Evolutionary conservation across 371 early-diverging fungal genomes (phyloP).

Genomic region (Phascolomyces articulosus): DNA sequence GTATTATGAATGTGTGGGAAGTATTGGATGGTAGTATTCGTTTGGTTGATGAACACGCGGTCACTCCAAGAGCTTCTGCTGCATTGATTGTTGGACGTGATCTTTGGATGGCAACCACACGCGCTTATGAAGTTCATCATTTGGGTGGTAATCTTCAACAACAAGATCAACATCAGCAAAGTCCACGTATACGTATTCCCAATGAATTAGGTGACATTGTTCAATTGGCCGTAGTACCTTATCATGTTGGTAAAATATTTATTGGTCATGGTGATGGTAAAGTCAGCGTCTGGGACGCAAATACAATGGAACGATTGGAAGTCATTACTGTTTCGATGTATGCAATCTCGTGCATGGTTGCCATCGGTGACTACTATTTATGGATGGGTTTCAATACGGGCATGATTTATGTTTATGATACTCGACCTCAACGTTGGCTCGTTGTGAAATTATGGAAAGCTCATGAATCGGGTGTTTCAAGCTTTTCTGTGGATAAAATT

Average conservation of each 20-base stretch:
- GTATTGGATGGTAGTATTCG: slow-evolving; percentile 31
- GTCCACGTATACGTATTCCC: slow-evolving; percentile 31
- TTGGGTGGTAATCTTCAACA: not conserved
- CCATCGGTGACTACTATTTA: slow-evolving; percentile 64
- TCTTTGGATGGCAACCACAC: slow-evolving; percentile 54
- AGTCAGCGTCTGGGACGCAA: slow-evolving; percentile 73
- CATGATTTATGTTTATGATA: slow-evolving; percentile 78
- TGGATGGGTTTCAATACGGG: slow-evolving; percentile 87
- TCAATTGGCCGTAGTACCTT: slow-evolving; percentile 55
- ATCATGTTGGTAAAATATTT: slow-evolving; percentile 55
- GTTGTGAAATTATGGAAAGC: slow-evolving; percentile 78
- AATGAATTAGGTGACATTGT: slow-evolving; percentile 65
- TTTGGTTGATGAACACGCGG: not conserved
- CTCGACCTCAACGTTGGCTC: slow-evolving; percentile 55
- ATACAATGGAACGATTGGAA: slow-evolving; percentile 44
- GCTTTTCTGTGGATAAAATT: slow-evolving; percentile 60
- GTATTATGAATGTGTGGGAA: slow-evolving; percentile 73
- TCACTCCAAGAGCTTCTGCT: slow-evolving; percentile 19
- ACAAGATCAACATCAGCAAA: slow-evolving; percentile 33
- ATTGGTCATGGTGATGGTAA: slow-evolving; percentile 85
- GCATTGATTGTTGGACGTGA: slow-evolving; percentile 52
- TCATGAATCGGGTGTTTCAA: slow-evolving; percentile 58
- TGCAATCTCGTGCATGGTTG: slow-evolving; percentile 66
- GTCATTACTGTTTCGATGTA: slow-evolving; percentile 66
- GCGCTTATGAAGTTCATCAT: slow-evolving; percentile 23